These are phyloP conservation scores for Primulina eburnea DNA, from an alignment of 257 asterid species.

Conservation along the genomic window DNA sequence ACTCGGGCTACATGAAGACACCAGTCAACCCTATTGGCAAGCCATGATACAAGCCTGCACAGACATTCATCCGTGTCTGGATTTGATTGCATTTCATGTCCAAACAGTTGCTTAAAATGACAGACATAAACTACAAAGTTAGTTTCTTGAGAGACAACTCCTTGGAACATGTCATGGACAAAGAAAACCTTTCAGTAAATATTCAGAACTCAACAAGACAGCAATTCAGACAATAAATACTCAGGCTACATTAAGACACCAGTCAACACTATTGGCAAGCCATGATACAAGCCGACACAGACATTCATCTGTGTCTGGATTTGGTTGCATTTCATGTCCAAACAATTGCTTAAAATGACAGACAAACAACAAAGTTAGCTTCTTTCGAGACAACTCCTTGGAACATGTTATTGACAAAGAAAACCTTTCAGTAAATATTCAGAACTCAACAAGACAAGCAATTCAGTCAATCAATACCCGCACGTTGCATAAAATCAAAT, in stretches of 20 bases:
- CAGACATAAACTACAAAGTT: not conserved
- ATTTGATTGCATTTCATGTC: slow-evolving; percentile 2
- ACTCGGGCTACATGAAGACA: not conserved
- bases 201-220: not conserved
- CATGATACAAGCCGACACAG: not conserved
- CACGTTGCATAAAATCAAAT: not conserved
- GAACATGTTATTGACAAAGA: not conserved
- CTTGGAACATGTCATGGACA: not conserved
- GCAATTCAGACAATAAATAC: not conserved
- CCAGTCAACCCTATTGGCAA: not conserved
- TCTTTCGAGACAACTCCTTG: not conserved
- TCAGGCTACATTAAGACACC: too few species aligned
- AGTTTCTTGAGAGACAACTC: not conserved
- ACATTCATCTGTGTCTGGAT: not conserved
- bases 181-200: not conserved
- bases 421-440: not conserved
- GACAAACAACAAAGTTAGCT: not conserved
- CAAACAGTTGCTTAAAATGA: not conserved
- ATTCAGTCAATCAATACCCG: not conserved
- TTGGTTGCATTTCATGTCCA: not conserved
- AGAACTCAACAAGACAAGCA: not conserved
- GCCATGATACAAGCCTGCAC: not conserved
- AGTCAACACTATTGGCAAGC: not conserved
- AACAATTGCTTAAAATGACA: not conserved
- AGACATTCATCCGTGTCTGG: not conserved